A percentile compares a stretch with the other conserved stretches of the same genome.
These are phyloP conservation scores for Gastrodia elata DNA, from an alignment of 106 monocot genomes.

Conservation along the genomic window DNA sequence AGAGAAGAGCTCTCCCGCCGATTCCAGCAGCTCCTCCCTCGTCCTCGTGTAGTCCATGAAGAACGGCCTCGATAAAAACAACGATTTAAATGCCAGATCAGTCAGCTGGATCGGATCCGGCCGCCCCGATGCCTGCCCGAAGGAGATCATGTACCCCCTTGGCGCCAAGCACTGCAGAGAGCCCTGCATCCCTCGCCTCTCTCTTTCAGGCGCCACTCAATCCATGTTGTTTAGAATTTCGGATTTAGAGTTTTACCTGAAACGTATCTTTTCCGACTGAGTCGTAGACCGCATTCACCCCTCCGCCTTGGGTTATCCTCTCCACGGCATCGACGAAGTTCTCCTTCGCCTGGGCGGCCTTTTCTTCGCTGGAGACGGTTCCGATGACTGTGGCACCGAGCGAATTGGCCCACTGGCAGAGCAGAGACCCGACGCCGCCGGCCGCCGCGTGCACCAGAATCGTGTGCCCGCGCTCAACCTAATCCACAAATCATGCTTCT, in stretches of 20 bases:
- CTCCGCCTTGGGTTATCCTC: slow-evolving; percentile 72
- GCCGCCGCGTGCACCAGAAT: slow-evolving; percentile 93
- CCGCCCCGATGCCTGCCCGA: slow-evolving; percentile 79
- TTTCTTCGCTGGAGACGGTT: slow-evolving; percentile 78
- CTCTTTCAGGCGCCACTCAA: no score
- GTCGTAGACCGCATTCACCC: slow-evolving; percentile 92
- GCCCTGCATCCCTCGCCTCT: slow-evolving; percentile 66
- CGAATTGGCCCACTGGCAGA: slow-evolving; percentile 95
- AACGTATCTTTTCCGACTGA: slow-evolving; percentile 94
- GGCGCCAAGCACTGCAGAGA: slow-evolving; percentile 50
- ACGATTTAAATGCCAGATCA: slow-evolving; percentile 64
- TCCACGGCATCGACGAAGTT: slow-evolving; percentile 61
- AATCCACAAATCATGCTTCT: no score
- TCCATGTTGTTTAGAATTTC: no score
- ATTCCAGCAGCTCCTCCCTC: slow-evolving; percentile 75
- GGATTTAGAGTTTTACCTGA: no score
- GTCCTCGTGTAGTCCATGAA: slow-evolving; percentile 63
- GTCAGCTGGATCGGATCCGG: slow-evolving; percentile 59
- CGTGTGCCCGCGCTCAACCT: slow-evolving; percentile 81
- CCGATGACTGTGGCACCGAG: slow-evolving; percentile 94
- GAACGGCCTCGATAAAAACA: slow-evolving; percentile 66
- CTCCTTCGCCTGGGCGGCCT: slow-evolving; percentile 77
- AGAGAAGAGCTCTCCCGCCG: slow-evolving; percentile 77
- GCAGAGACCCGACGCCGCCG: slow-evolving; percentile 84
- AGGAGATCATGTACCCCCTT: slow-evolving; percentile 69